A percentile compares a stretch with the other conserved stretches of the same genome.
These are phyloP conservation scores for Chrysoporthe austroafricana DNA, from an alignment of 2,329 filamentous ascomycete genomes.

Conservation along the genomic window DNA sequence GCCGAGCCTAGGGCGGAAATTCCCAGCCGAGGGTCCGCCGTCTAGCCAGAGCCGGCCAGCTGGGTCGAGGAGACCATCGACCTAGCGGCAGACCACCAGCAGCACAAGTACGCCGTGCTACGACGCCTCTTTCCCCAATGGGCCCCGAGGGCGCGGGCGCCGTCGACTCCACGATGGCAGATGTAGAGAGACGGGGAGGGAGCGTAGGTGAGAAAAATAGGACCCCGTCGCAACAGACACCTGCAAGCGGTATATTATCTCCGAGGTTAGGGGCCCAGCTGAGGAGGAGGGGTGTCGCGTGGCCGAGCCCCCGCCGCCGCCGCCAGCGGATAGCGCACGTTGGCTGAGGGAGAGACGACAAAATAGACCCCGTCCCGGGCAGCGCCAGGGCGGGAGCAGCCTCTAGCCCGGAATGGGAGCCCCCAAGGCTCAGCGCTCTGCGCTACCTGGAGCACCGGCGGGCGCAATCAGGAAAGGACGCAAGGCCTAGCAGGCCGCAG, in stretches of 20 bases:
- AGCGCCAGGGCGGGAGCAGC: constrained; percentile 2
- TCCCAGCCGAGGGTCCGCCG: background rate
- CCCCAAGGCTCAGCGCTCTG: background rate
- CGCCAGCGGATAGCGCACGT: background rate
- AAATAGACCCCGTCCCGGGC: background rate
- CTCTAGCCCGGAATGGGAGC: background rate
- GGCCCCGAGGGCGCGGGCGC: no score
- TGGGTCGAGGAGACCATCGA: constrained; percentile 1
- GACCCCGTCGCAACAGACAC: background rate
- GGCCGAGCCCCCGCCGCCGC: background rate
- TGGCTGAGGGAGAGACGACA: background rate
- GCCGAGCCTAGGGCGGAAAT: background rate
- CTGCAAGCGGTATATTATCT: background rate
- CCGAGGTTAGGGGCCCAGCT: background rate
- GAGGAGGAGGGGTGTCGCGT: background rate
- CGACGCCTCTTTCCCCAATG: no score
- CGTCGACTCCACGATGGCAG: background rate
- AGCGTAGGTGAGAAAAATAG: no score
- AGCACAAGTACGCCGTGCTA: no score
- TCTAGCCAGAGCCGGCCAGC: constrained; percentile 3
- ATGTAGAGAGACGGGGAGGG: background rate
- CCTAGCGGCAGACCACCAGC: background rate
- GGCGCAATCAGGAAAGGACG: background rate
- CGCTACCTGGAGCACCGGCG: background rate
- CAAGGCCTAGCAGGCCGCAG: background rate